Evolutionary conservation across 1,139 yeast species (phyloP).

Genomic region (Candida sp.): DNA sequence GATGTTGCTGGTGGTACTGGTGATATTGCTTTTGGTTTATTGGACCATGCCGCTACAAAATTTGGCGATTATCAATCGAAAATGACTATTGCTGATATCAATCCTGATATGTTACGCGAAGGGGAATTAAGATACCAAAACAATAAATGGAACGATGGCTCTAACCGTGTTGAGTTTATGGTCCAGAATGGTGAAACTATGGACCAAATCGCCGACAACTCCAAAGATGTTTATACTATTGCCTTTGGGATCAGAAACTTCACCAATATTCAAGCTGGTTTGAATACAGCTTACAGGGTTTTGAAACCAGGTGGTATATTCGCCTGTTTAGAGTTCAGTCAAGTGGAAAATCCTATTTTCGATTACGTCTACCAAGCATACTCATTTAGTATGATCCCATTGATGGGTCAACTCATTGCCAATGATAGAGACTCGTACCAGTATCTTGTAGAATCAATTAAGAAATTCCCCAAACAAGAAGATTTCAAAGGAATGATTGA

Average conservation of each 20-base stretch:
- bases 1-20: conserved; percentile 99
- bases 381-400: conserved; percentile 83
- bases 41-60: conserved; percentile 83
- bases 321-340: conserved; percentile 93
- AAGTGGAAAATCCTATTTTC: conserved; percentile 77
- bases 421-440: conserved; percentile 96
- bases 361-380: conserved; percentile 82
- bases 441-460: conserved; percentile 90
- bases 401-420: conserved; percentile 94
- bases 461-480: conserved; percentile 89
- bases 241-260: conserved; percentile 98
- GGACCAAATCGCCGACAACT: conserved; percentile 79
- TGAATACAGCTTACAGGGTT: conserved; percentile 90
- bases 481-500: conserved; percentile 88
- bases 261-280: conserved; percentile 90
- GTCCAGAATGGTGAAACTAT: conserved; percentile 93
- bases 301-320: conserved; percentile 95
- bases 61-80: conserved; percentile 73
- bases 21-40: conserved; percentile 92
- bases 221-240: conserved; percentile 93
- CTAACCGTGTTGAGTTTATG: conserved; percentile 67
- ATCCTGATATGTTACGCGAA: conserved; percentile 92
- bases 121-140: conserved; percentile 73
- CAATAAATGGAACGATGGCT: conserved; percentile 50
- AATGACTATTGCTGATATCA: conserved; percentile 94